Base-by-base conservation (phyloP, 306 rosid species). In the Glycine latifolia region DNA sequence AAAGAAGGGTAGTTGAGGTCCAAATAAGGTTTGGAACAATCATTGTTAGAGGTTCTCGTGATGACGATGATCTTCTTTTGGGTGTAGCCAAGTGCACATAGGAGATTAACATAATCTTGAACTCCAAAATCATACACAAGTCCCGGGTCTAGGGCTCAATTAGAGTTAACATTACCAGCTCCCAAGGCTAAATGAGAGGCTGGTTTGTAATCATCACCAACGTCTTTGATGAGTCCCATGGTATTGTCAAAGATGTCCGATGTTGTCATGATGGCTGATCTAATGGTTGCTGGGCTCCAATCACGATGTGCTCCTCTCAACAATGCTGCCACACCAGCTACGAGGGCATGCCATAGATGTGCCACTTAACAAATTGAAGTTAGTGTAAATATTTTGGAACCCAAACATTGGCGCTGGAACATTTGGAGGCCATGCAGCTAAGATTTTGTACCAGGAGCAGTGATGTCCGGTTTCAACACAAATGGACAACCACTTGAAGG, bases 1-100 rank as follows among this genome's bases (percentile, higher is more conserved):
- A 92, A 92, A 52, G 97, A 92, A 39, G 97, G 97, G 81, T 92
- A 92, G 59, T 92, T 92, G 2, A 90, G 90, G 73, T 90, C 94
- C 69, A 85, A 68, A 0, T 87, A 88, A 2, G 88, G 86, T 14
- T 71, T 79, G 7, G 91, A 78, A 15, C 44, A 94, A 9, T 89
- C 43, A 55, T 79, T 26, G 0, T 80, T 75, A 20, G 83, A 44
- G 2, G 81, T 68, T 67, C 82, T 81, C 0, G 94, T 91, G 67
- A 91, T 85, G 46, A 72, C 13, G 37, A 48, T 84, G 39, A 91
- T 89, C 52, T 91, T 77, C 3, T 79, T 35, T 8, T 63, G 7
- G 4, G 90, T 76, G 78, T 54, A 85, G 53, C 90, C 90, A 13
- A 94, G 67, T 37, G 89, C 93, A 44, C 98, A 94, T 0, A 94